These are phyloP conservation scores for Mortierella sp. DNA, from an alignment of 371 early-diverging fungal species.

Conservation along the genomic window DNA sequence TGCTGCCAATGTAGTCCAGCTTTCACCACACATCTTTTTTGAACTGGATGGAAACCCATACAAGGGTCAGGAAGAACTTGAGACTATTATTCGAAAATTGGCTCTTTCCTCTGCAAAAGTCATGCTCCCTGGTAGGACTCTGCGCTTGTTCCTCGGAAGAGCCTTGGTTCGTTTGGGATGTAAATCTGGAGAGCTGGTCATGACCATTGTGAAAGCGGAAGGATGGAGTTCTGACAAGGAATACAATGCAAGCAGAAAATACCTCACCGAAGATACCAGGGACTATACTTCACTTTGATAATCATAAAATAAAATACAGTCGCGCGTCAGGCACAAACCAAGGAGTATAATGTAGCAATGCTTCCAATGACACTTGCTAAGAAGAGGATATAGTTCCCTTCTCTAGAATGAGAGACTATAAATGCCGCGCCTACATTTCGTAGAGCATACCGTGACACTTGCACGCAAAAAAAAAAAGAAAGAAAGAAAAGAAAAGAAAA, in stretches of 20 bases:
- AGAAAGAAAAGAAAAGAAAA: background rate
- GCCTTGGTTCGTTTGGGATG: conserved; percentile 45
- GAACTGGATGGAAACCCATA: conserved; percentile 43
- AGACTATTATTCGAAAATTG: conserved; percentile 44
- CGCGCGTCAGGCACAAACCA: too few relatives aligned
- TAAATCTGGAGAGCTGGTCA: conserved; percentile 36
- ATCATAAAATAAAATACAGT: background rate
- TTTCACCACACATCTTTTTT: conserved; percentile 43
- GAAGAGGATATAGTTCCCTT: too few relatives aligned
- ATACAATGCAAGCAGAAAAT: conserved; percentile 47
- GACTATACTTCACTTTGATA: background rate
- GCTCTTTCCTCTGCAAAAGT: conserved; percentile 36
- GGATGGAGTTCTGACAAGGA: conserved; percentile 56
- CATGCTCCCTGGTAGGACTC: conserved; percentile 39
- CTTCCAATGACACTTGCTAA: too few relatives aligned
- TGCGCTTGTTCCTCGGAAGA: conserved; percentile 40
- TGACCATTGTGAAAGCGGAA: conserved; percentile 54
- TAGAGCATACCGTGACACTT: too few relatives aligned
- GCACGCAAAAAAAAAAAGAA: background rate
- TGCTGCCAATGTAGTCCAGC: conserved; percentile 48
- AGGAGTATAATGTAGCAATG: too few relatives aligned
- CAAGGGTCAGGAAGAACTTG: conserved; percentile 54
- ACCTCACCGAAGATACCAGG: conserved; percentile 21
- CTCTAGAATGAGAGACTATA: too few relatives aligned
- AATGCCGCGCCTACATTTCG: too few relatives aligned